Percentiles rank a stretch among this genome's conserved stretches.
Evolutionary conservation across 768 basidiomycete genomes (phyloP).

Genomic region (Astraeus odoratus): DNA sequence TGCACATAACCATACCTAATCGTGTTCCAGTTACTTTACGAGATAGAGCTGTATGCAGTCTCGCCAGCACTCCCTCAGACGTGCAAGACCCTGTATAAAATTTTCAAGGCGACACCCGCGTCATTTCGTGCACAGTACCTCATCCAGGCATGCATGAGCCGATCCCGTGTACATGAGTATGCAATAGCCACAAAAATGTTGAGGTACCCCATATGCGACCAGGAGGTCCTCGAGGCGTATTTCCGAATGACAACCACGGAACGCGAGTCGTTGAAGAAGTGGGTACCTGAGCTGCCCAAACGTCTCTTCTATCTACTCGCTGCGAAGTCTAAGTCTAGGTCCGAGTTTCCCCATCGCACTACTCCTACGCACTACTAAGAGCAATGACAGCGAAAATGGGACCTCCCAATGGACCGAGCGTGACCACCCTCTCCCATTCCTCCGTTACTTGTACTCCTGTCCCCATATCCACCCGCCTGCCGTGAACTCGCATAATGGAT

Average conservation of each 20-base stretch:
- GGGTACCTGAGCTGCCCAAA: constrained; percentile 49
- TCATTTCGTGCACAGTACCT: constrained; percentile 67
- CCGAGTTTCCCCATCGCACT: background rate
- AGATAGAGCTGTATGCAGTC: constrained; percentile 66
- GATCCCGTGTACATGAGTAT: constrained; percentile 9
- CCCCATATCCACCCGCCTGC: constrained; percentile 38
- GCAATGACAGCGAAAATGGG: constrained; percentile 2
- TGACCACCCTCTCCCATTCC: constrained; percentile 58
- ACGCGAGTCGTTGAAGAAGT: background rate
- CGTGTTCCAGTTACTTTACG: constrained; percentile 58
- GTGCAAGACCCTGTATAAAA: constrained; percentile 43
- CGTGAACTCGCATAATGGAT: constrained; percentile 68
- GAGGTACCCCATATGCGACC: constrained; percentile 32
- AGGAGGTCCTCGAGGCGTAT: constrained; percentile 40
- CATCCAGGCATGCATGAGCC: constrained; percentile 26
- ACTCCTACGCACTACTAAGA: background rate
- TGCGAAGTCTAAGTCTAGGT: constrained; percentile 16
- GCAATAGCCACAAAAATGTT: constrained; percentile 41
- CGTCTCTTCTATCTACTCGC: constrained; percentile 56
- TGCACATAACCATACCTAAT: constrained; percentile 10
- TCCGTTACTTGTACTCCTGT: constrained; percentile 46
- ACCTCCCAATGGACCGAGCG: constrained; percentile 34
- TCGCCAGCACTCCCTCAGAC: constrained; percentile 57
- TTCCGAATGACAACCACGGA: constrained; percentile 22
- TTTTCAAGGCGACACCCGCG: constrained; percentile 50